phyloP scores from a whole-genome alignment of 192 early-diverging fungal genomes.

The Mortierella claussenii region DNA sequence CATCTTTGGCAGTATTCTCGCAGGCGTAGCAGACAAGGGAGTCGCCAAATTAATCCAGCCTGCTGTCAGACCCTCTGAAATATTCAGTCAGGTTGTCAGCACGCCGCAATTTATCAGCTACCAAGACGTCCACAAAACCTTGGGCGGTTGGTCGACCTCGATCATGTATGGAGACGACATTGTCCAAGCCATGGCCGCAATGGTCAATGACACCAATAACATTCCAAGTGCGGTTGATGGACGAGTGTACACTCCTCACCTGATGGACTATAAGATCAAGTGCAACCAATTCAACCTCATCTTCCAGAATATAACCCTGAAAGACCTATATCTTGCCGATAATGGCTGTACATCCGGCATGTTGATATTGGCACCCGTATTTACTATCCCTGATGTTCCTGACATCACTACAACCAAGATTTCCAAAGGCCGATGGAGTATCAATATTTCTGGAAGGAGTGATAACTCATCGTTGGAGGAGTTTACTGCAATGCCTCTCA shows the following conservation, averaged over 20 bases:
- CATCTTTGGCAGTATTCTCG: not conserved
- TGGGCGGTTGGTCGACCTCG: not conserved
- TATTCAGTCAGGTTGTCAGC: not conserved
- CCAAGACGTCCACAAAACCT: not conserved
- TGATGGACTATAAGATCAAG: not conserved
- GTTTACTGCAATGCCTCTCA: not conserved
- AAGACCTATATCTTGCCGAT: no score
- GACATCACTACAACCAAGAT: not conserved
- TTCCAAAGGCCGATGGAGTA: not conserved
- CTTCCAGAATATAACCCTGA: no score
- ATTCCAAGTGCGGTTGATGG: not conserved
- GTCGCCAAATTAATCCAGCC: not conserved
- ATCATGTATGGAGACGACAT: not conserved
- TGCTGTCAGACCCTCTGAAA: not conserved
- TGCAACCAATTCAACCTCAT: not conserved
- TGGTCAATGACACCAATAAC: not conserved
- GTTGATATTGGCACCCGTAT: not conserved
- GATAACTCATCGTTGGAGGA: not conserved
- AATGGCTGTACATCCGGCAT: not conserved
- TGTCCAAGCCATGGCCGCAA: not conserved
- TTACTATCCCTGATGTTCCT: not conserved
- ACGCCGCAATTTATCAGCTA: not conserved
- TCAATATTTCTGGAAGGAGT: not conserved
- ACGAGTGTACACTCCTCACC: not conserved
- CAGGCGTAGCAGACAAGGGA: not conserved